Conservation (phyloP, 495 filamentous ascomycete species). For the Lasiosphaeria hispida region DNA sequence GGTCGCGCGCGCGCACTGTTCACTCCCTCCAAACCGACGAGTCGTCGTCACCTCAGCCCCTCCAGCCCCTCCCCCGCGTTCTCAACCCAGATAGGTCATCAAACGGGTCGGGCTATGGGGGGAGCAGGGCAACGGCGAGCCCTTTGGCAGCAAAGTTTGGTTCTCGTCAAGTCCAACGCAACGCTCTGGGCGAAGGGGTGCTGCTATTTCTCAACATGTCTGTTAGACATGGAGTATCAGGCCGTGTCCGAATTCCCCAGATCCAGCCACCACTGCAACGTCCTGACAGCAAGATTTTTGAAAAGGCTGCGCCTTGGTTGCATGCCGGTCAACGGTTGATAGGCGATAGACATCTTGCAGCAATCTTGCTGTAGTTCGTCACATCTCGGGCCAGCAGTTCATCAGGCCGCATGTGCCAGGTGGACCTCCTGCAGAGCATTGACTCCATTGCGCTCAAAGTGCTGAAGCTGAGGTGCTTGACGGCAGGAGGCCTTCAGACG, state of each 20-base stretch:
- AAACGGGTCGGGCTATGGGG: not conserved
- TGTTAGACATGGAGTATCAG: not conserved
- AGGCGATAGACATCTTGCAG: conserved; percentile 15
- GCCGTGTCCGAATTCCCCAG: conserved; percentile 1
- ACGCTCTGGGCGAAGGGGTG: conserved; percentile 10
- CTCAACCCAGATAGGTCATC: not conserved
- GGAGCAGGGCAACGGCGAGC: conserved; percentile 12
- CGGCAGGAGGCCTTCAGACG: not conserved
- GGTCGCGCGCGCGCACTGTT: too few relatives aligned
- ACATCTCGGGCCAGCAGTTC: conserved; percentile 13
- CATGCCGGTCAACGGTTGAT: not conserved
- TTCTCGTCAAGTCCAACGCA: conserved; percentile 21
- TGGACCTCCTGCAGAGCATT: conserved; percentile 5
- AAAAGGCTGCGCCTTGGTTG: not conserved
- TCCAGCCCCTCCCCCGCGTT: conserved; percentile 24
- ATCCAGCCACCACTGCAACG: conserved; percentile 14
- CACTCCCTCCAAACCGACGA: too few relatives aligned
- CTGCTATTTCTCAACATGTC: conserved; percentile 18
- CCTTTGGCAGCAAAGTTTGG: conserved; percentile 18
- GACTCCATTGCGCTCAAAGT: not conserved
- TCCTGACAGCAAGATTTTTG: not conserved
- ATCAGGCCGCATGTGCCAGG: conserved; percentile 2
- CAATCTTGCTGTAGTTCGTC: conserved; percentile 14
- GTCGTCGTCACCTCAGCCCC: not conserved
- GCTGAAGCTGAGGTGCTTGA: not conserved